Evolutionary conservation across 2,329 filamentous ascomycete species (phyloP).

Genomic region (Cylindrodendrum hubeiense): DNA sequence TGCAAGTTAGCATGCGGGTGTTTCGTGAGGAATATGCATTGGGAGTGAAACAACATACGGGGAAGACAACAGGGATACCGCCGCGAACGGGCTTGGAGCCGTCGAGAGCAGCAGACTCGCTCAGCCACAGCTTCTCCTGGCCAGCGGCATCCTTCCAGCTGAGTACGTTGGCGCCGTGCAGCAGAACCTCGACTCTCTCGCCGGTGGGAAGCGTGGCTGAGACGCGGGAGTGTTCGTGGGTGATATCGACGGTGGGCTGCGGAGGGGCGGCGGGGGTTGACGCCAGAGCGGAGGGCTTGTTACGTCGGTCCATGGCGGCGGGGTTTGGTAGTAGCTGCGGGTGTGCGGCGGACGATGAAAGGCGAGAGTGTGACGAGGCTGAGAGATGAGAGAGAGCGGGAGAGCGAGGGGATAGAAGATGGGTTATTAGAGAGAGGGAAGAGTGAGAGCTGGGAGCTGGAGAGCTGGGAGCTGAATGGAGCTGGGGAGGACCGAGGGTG

Average conservation of each 20-base stretch:
- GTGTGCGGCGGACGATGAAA: not conserved
- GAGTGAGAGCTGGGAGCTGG: not conserved
- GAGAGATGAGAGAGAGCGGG: not conserved
- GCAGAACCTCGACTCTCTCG: slow-evolving; percentile 85
- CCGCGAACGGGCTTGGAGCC: slow-evolving; percentile 91
- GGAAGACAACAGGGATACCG: slow-evolving; percentile 93
- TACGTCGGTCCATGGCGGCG: slow-evolving; percentile 77
- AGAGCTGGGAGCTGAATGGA: slow-evolving; percentile 10
- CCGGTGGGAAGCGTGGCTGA: slow-evolving; percentile 86
- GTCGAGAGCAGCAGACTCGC: slow-evolving; percentile 83
- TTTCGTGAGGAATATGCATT: not conserved
- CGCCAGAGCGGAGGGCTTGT: slow-evolving; percentile 84
- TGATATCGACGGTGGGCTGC: slow-evolving; percentile 80
- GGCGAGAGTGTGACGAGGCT: not conserved
- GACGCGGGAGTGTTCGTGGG: slow-evolving; percentile 78
- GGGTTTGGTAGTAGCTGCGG: not conserved
- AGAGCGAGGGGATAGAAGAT: not conserved
- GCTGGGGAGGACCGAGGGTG: slow-evolving; percentile 15
- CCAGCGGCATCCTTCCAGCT: slow-evolving; percentile 90
- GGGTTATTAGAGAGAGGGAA: not conserved
- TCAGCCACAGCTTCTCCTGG: slow-evolving; percentile 88
- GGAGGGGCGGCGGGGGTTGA: slow-evolving; percentile 80
- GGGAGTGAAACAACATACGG: slow-evolving; percentile 69
- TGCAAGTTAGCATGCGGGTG: not conserved
- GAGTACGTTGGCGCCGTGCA: slow-evolving; percentile 92